Percentiles rank a stretch among this genome's conserved stretches.
Conservation (phyloP, 192 early-diverging fungal species). For the Entophlyctis luteolus region DNA sequence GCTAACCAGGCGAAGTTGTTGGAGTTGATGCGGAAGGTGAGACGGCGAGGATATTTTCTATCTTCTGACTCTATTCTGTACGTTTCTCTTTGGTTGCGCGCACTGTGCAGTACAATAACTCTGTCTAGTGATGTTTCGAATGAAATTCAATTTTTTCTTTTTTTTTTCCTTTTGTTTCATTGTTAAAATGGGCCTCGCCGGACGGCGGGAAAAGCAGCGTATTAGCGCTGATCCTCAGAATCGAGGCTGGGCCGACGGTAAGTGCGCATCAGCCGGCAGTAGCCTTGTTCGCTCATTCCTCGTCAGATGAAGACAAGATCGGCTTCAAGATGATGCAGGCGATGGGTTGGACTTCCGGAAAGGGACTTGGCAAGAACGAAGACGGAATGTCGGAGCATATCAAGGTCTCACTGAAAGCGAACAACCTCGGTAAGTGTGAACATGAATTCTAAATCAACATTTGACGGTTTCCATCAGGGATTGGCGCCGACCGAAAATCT, state of each 20-base stretch:
- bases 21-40: constrained; percentile 57
- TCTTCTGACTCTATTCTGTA: background rate
- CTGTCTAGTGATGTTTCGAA: too few species aligned
- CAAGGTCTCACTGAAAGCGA: constrained; percentile 79
- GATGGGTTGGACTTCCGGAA: constrained; percentile 95
- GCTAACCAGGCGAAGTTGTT: constrained; percentile 72
- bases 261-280: background rate
- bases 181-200: constrained; percentile 65
- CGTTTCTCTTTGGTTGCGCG: background rate
- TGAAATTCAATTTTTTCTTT: too few species aligned
- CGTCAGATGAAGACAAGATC: constrained; percentile 72
- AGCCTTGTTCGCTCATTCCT: background rate
- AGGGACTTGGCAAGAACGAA: constrained; percentile 85
- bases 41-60: background rate
- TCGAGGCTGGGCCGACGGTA: constrained; percentile 81
- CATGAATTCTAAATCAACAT: background rate
- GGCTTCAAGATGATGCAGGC: constrained; percentile 88
- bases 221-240: constrained; percentile 89
- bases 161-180: background rate
- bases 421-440: constrained; percentile 66
- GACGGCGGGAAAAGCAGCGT: constrained; percentile 68
- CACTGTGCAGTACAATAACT: too few species aligned
- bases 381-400: constrained; percentile 81
- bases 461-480: constrained; percentile 20
- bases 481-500: constrained; percentile 83